Base-by-base conservation (phyloP, 257 asterid species). In the Ehretia macrophylla region DNA sequence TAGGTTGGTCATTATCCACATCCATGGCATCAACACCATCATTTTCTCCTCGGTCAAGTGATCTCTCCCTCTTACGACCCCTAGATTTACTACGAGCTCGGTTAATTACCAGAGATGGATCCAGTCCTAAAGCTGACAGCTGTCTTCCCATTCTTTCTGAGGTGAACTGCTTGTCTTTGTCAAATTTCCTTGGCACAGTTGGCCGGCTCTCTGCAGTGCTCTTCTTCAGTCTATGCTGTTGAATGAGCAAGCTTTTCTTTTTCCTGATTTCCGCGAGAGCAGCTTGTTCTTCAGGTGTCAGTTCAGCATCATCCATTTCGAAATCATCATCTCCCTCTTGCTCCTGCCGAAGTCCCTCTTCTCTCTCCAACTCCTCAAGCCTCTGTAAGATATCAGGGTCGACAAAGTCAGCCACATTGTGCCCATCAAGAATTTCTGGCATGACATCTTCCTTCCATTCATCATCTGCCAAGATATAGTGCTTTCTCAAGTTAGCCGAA, bases 41-140 rank as follows among this genome's bases (percentile, higher is more conserved):
- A 12, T 45, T 53, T 21, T 52, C 81, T 42, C 61, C 76, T 56
- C 79, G 56, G 16, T 60, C 80, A n/a, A 54, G 23, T 9, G 98
- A 90, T 55, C 98, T 85, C 75, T 85, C 96, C 74, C 97, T 81
- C 84, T 92, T 92, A 19, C 95, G 87, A 4, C 95, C 97, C 82
- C 97, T 71, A 16, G 95, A 85, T 50, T 79, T 82, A 59, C 90
- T 86, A 17, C 95, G 85, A 9, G 83, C 97, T 17, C 97, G 74
- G 14, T 82, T 40, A 52, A 92, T 73, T n/a, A 95, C 98, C 73
- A 21, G 59, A 21, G 79, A 40, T 6, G 97, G 95, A 78, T 92
- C 95, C 20, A 92, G 77, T 11, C 98, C 98, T 51, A 88, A 23
- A 8, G 66, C 35, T 0, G 85, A 80, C 32, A 92, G 44, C 70